Conservation (phyloP, 163 green algal species). For the Scenedesmus sp. region DNA sequence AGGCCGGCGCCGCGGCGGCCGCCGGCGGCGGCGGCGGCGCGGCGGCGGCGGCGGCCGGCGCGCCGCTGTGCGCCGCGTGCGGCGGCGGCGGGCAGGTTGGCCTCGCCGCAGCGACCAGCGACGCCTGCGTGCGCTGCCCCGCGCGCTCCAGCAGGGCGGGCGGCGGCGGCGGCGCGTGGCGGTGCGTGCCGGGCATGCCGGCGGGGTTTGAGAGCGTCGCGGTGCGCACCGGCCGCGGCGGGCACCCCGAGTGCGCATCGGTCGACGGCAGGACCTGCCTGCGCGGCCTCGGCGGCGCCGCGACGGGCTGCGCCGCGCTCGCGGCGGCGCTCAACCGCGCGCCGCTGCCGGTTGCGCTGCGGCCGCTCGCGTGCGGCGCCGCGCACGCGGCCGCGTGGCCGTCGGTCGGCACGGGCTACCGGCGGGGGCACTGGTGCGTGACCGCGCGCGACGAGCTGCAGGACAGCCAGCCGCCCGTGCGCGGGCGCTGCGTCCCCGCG, state of each 20-base stretch:
- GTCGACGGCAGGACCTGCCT: conserved; percentile 26
- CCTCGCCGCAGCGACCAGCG: conserved; percentile 1
- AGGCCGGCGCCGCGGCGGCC: too few relatives aligned
- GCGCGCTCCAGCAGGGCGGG: conserved; percentile 12
- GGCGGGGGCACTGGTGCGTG: conserved; percentile 21
- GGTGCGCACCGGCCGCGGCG: conserved; percentile 8
- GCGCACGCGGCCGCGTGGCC: conserved; percentile 8
- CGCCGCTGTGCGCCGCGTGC: not conserved
- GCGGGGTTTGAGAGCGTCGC: conserved; percentile 8
- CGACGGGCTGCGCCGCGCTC: too few relatives aligned
- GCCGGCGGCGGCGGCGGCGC: not conserved
- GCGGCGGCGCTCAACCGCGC: too few relatives aligned
- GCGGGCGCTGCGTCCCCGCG: conserved; percentile 5
- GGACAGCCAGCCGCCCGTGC: conserved; percentile 1
- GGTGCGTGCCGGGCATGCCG: conserved; percentile 25
- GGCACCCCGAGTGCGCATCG: conserved; percentile 18
- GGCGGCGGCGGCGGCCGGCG: not conserved
- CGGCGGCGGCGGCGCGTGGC: conserved; percentile 7
- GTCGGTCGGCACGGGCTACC: not conserved
- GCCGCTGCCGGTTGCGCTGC: not conserved
- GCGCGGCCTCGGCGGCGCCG: not conserved
- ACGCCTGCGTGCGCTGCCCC: conserved; percentile 19
- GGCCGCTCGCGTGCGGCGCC: conserved; percentile 21
- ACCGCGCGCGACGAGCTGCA: conserved; percentile 3
- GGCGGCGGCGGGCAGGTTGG: not conserved